These are phyloP conservation scores for Lathyrus sativus DNA, from an alignment of 306 rosid species.

Conservation along the genomic window DNA sequence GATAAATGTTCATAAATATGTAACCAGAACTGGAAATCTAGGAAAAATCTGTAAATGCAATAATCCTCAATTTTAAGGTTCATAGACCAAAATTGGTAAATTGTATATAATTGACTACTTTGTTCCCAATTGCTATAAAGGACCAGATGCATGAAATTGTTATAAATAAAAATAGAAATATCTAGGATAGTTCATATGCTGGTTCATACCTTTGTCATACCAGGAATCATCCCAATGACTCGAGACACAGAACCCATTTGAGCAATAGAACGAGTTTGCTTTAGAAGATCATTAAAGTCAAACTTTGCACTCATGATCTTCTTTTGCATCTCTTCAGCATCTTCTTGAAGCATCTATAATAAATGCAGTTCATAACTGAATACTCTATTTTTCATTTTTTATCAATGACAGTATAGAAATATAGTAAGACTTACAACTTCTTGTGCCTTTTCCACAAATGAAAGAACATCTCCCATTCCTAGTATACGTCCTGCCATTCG, in stretches of 20 bases:
- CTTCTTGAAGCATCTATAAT: slow-evolving; percentile 88
- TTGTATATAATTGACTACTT: slow-evolving; percentile 16
- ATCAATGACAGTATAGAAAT: slow-evolving; percentile 25
- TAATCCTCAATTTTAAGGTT: slow-evolving; percentile 32
- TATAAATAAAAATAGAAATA: slow-evolving; percentile 21
- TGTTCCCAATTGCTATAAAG: slow-evolving; percentile 6
- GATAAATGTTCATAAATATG: slow-evolving; percentile 11
- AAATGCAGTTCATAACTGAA: slow-evolving; percentile 32
- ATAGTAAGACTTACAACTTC: slow-evolving; percentile 73
- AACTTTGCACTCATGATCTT: slow-evolving; percentile 98
- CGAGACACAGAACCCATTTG: slow-evolving; percentile 98
- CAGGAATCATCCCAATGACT: slow-evolving; percentile 99
- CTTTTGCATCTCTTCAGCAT: slow-evolving; percentile 95
- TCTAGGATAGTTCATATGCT: slow-evolving; percentile 9
- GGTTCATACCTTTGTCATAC: slow-evolving; percentile 90
- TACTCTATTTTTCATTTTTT: slow-evolving; percentile 7
- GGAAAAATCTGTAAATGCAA: slow-evolving; percentile 19
- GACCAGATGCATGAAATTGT: not conserved
- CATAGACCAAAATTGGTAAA: slow-evolving; percentile 32
- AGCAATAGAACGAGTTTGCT: slow-evolving; percentile 96
- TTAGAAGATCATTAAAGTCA: slow-evolving; percentile 93
- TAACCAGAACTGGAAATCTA: slow-evolving; percentile 20
- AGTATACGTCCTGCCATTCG: slow-evolving; percentile 98
- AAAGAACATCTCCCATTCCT: slow-evolving; percentile 99
- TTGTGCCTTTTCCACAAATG: slow-evolving; percentile 97